Percentiles rank a stretch among this genome's conserved stretches.
Conservation (phyloP, 345 rosid genomes). For the Linum tenue region DNA sequence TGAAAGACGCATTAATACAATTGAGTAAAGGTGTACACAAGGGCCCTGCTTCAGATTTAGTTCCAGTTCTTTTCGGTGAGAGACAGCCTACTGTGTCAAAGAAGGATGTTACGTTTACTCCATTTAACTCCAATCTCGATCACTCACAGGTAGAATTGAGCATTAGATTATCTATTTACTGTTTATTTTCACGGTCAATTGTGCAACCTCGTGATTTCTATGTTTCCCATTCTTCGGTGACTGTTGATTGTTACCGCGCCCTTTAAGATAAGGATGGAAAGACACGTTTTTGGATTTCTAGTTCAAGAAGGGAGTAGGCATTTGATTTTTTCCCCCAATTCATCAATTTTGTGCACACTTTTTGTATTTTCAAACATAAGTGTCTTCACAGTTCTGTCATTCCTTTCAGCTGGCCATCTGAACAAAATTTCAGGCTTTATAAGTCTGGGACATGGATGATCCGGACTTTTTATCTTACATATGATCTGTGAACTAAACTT, state of each 20-base stretch:
- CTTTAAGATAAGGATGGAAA: not conserved
- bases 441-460: not conserved
- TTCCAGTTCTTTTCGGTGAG: slow-evolving; percentile 89
- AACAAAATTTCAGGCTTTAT: not conserved
- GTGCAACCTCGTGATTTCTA: not conserved
- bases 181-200: no score
- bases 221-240: not conserved
- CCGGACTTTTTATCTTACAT: not conserved
- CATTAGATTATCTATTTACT: no score
- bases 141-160: slow-evolving; percentile 68
- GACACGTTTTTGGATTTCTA: not conserved
- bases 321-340: not conserved
- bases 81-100: slow-evolving; percentile 41
- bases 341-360: not conserved
- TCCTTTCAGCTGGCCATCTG: not conserved
- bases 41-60: slow-evolving; percentile 84
- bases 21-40: slow-evolving; percentile 71
- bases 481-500: not conserved
- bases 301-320: not conserved
- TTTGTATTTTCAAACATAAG: no score
- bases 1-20: slow-evolving; percentile 84
- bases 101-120: slow-evolving; percentile 46
- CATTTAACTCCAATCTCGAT: slow-evolving; percentile 68
- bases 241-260: not conserved
- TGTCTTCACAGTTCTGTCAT: not conserved